Percentiles rank a stretch among this genome's conserved stretches.
phyloP scores from a whole-genome alignment of 2,329 filamentous ascomycete genomes.

The Myriosclerotinia curreyana region DNA sequence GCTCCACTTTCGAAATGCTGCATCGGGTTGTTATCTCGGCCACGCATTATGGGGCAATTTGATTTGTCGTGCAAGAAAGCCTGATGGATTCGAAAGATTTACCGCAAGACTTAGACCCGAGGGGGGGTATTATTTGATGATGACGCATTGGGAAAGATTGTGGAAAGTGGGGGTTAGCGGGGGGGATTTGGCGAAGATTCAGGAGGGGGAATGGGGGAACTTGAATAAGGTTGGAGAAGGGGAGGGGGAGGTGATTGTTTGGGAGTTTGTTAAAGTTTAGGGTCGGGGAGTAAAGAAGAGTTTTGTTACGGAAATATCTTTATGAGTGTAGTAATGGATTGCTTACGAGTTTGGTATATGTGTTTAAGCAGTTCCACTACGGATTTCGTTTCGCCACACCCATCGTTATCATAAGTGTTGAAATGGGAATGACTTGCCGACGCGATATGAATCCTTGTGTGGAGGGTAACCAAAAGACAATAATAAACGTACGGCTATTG shows the following conservation, averaged over 20 bases:
- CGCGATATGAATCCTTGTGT: no score
- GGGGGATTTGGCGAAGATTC: not conserved
- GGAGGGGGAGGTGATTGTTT: slow-evolving; percentile 1
- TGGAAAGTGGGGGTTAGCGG: not conserved
- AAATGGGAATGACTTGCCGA: no score
- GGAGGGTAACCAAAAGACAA: no score
- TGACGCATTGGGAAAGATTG: not conserved
- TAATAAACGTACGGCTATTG: no score
- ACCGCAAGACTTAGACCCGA: not conserved
- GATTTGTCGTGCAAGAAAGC: not conserved
- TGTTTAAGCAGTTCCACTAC: no score
- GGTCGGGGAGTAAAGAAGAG: no score
- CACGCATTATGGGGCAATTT: not conserved
- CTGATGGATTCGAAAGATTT: slow-evolving; percentile 1
- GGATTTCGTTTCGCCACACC: no score
- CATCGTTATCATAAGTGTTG: no score
- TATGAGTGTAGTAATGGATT: no score
- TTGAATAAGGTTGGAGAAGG: not conserved
- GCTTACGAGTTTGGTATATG: no score
- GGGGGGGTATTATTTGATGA: not conserved
- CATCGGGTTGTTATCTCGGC: slow-evolving; percentile 10
- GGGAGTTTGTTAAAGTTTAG: slow-evolving; percentile 15
- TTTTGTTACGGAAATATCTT: no score
- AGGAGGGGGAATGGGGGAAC: not conserved
- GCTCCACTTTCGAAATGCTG: slow-evolving; percentile 13